These are phyloP conservation scores for Rutstroemia sp. DNA, from an alignment of 2,329 filamentous ascomycete species.

Conservation along the genomic window DNA sequence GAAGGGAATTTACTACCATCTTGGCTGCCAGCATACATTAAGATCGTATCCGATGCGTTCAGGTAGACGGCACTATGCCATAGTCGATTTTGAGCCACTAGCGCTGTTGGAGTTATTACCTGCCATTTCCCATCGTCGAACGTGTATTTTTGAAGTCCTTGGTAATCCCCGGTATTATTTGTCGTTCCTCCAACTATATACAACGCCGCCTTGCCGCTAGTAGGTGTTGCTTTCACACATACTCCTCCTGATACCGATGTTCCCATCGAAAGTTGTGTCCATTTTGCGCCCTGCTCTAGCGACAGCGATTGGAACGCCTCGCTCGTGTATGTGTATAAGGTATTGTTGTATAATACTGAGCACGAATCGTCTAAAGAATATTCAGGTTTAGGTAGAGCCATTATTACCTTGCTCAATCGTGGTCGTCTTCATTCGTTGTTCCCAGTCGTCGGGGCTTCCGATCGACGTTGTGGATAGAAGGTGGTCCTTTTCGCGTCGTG, in stretches of 20 bases:
- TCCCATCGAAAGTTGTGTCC: slow-evolving; percentile 59
- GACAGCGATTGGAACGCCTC: slow-evolving; percentile 67
- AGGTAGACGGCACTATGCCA: slow-evolving; percentile 74
- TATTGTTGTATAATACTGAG: slow-evolving; percentile 72
- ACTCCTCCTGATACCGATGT: slow-evolving; percentile 65
- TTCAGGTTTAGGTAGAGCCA: slow-evolving; percentile 55
- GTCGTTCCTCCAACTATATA: slow-evolving; percentile 74
- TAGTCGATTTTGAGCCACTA: slow-evolving; percentile 49
- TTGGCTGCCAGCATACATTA: slow-evolving; percentile 74
- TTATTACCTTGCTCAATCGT: slow-evolving; percentile 15
- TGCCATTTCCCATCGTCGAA: slow-evolving; percentile 53
- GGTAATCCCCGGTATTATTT: slow-evolving; percentile 44
- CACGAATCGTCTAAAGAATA: slow-evolving; percentile 70
- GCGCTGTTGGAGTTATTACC: slow-evolving; percentile 38
- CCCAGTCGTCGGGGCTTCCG: slow-evolving; percentile 5
- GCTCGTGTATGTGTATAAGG: slow-evolving; percentile 75
- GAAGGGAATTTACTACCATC: slow-evolving; percentile 51
- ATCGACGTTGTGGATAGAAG: slow-evolving; percentile 4
- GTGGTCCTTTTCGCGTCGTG: slow-evolving; percentile 1
- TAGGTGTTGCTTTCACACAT: slow-evolving; percentile 64
- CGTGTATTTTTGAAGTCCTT: slow-evolving; percentile 65
- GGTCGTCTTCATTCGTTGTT: slow-evolving; percentile 11
- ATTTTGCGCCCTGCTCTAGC: slow-evolving; percentile 61
- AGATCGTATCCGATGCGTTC: slow-evolving; percentile 58
- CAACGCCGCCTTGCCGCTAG: slow-evolving; percentile 48